A percentile compares a stretch with the other conserved stretches of the same genome.
Evolutionary conservation across 106 monocot genomes (phyloP).

Genomic region (Triglochin maritima): DNA sequence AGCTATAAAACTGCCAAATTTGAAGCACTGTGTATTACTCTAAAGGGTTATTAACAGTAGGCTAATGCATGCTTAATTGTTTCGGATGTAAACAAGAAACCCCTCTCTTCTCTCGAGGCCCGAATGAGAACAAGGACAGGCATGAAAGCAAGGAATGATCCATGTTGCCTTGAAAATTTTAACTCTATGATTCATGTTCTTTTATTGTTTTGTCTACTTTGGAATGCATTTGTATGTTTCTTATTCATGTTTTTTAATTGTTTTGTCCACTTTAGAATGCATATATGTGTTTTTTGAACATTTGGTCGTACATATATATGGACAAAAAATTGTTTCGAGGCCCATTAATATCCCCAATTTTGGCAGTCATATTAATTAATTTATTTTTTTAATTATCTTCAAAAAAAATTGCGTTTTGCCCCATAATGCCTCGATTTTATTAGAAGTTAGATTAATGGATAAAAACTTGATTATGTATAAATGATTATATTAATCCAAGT

Average conservation of each 20-base stretch:
- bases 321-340: not conserved
- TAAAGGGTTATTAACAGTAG: not conserved
- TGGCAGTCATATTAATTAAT: too few relatives aligned
- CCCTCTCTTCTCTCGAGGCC: slow-evolving; percentile 3
- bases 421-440: too few relatives aligned
- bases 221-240: not conserved
- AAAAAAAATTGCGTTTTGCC: too few relatives aligned
- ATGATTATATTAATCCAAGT: too few relatives aligned
- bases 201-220: not conserved
- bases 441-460: too few relatives aligned
- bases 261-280: not conserved
- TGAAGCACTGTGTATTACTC: not conserved
- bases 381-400: too few relatives aligned
- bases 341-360: too few relatives aligned
- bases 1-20: slow-evolving; percentile 6
- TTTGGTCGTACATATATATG: not conserved
- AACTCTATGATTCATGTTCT: too few relatives aligned
- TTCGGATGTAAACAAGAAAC: not conserved
- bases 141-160: slow-evolving; percentile 7
- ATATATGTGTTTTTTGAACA: not conserved
- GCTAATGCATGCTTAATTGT: not conserved
- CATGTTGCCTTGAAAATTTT: too few relatives aligned
- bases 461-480: too few relatives aligned
- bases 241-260: not conserved
- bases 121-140: slow-evolving; percentile 2